Evolutionary conservation across 371 early-diverging fungal genomes (phyloP), one percentile per base, ranked within the genome.

Genomic region (Zopfochytrium polystomum): DNA sequence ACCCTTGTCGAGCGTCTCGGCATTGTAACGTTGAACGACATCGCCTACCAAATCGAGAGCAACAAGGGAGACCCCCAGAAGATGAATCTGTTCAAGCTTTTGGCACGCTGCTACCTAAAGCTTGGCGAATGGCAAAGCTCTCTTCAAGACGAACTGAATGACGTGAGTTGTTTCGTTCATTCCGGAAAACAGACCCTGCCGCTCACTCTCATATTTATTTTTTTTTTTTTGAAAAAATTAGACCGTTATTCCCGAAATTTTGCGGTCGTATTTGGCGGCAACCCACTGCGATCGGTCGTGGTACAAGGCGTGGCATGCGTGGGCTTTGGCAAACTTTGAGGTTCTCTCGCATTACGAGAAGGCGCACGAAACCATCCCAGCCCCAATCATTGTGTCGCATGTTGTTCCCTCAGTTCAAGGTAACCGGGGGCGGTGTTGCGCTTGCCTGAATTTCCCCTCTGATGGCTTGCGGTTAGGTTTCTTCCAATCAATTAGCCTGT

Each of bases 241-340:
- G n/a, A n/a, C n/a, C 11, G 68, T 70, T 23, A 88, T 92, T 38
- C 89, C 90, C 18, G 88, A 88, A 50, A 91, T 91, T 30, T 67
- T 96, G 29, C 74, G 84, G 26, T 89, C 90, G 2, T 94, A 92
- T 70, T 76, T 85, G 0, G 81, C 91, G 13, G 96, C 99, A 0
- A 95, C 94, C 1, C 87, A 90, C 32, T 86, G 90, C 75, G 96
- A 96, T 77, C 84, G 83, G 77, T 83, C 90, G 47, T 96, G 93
- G 92, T 96, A 98, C 81, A 96, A 95, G 73, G 95, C 96, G 29
- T 97, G 98, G 97, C 98, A 98, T 67, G 85, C 92, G n/a, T 94
- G 93, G 91, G 98, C 97, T 3, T 74, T 96, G 25, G 87, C 90
- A 7, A 95, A 98, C 71, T 94, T 92, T 68, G 93, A 95, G 55